Evolutionary conservation across 1,284 basidiomycete genomes (phyloP).

Genomic region (Ustilago cynodontis): DNA sequence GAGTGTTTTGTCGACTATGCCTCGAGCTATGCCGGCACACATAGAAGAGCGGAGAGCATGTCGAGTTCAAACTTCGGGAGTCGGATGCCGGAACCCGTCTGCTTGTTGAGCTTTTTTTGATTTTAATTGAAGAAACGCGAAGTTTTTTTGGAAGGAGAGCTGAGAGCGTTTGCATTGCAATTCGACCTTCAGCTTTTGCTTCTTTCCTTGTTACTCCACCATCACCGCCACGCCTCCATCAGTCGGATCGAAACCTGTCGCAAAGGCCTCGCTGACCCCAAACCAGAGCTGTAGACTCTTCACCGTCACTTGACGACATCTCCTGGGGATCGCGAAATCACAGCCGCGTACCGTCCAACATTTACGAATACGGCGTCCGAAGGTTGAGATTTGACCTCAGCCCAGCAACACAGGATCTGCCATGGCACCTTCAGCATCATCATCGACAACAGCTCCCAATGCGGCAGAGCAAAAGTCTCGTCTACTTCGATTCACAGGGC

Average conservation of each 20-base stretch:
- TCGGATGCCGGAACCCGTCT: slow-evolving; percentile 7
- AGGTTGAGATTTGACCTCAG: too few relatives aligned
- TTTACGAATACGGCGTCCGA: too few relatives aligned
- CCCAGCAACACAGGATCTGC: not conserved
- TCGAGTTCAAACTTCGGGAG: slow-evolving; percentile 5
- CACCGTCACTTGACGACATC: not conserved
- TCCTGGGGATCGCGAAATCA: too few relatives aligned
- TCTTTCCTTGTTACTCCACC: not conserved
- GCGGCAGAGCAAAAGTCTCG: slow-evolving; percentile 40
- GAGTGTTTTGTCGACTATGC: too few relatives aligned
- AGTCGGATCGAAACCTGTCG: not conserved
- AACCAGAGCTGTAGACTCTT: not conserved
- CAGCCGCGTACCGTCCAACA: not conserved
- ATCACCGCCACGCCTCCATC: not conserved
- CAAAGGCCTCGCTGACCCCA: not conserved
- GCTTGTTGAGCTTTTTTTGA: not conserved
- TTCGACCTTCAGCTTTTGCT: not conserved
- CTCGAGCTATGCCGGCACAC: not conserved
- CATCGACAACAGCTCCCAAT: slow-evolving; percentile 9
- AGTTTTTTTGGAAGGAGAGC: slow-evolving; percentile 18
- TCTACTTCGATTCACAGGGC: slow-evolving; percentile 77
- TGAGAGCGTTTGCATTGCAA: not conserved
- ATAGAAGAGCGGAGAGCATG: not conserved
- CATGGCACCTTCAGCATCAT: slow-evolving; percentile 32
- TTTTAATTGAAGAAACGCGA: slow-evolving; percentile 16